Evolutionary conservation across 331 rosid genomes (phyloP).

Genomic region (Rhamnella rubrinervis): DNA sequence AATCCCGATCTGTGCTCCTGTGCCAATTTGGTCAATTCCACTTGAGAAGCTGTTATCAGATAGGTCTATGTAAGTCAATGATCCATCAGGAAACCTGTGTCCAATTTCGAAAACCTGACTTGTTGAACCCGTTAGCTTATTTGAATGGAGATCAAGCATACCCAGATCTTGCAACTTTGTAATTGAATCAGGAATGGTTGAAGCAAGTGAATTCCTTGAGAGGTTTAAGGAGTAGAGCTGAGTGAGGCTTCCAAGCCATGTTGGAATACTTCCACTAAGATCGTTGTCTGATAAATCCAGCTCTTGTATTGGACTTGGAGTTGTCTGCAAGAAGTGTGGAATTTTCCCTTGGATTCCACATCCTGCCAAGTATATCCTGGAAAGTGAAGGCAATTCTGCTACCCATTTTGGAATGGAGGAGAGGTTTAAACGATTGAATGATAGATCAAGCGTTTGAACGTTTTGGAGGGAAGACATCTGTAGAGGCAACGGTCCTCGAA

Average conservation of each 20-base stretch:
- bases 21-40: conserved; percentile 46
- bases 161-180: conserved; percentile 38
- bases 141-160: conserved; percentile 71
- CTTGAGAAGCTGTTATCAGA: conserved; percentile 59
- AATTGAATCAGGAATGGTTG: conserved; percentile 50
- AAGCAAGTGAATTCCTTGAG: conserved; percentile 54
- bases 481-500: conserved; percentile 60
- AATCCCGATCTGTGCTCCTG: conserved; percentile 34
- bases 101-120: conserved; percentile 31
- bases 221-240: conserved; percentile 57
- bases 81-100: conserved; percentile 31
- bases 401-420: conserved; percentile 55
- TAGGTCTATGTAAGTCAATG: conserved; percentile 51
- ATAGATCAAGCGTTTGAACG: conserved; percentile 57
- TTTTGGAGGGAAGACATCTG: conserved; percentile 62
- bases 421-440: conserved; percentile 60
- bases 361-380: conserved; percentile 53
- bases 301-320: conserved; percentile 48
- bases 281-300: conserved; percentile 61
- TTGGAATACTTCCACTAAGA: conserved; percentile 58
- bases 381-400: conserved; percentile 44
- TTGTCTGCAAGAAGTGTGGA: conserved; percentile 36
- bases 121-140: conserved; percentile 57
- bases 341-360: conserved; percentile 46
- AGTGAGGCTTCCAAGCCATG: conserved; percentile 57